phyloP scores from a whole-genome alignment of 768 basidiomycete genomes.

The Kwoniella bestiolae region DNA sequence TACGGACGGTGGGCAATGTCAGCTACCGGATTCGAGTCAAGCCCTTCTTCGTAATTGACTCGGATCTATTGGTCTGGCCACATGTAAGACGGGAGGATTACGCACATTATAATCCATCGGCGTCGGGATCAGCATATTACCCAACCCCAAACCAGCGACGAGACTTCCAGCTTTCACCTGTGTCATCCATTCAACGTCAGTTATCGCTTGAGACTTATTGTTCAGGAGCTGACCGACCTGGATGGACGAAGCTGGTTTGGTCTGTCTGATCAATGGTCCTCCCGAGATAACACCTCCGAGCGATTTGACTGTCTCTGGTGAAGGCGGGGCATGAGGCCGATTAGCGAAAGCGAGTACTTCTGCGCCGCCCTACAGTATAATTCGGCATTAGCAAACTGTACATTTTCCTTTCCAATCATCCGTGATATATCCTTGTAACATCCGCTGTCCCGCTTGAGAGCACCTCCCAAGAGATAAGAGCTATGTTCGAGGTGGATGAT shows the following conservation, averaged over 20 bases:
- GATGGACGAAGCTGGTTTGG: conserved; percentile 29
- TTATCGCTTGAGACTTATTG: too few species aligned
- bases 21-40: too few species aligned
- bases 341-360: conserved; percentile 46
- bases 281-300: conserved; percentile 45
- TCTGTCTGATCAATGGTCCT: conserved; percentile 42
- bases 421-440: too few species aligned
- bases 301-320: conserved; percentile 27
- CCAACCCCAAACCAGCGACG: conserved; percentile 39
- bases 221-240: conserved; percentile 28
- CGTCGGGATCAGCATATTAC: conserved; percentile 44
- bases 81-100: too few species aligned
- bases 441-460: not conserved
- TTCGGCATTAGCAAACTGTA: too few species aligned
- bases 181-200: not conserved
- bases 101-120: conserved; percentile 38
- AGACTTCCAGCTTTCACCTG: conserved; percentile 43
- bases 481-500: not conserved
- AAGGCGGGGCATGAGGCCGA: conserved; percentile 32
- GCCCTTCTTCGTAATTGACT: too few species aligned
- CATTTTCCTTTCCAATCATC: too few species aligned
- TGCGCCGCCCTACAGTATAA: conserved; percentile 50
- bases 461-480: not conserved
- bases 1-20: conserved; percentile 4
- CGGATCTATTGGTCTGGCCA: too few species aligned